Evolutionary conservation across 192 early-diverging fungal genomes (phyloP), one percentile per base, ranked within the genome.

Genomic region (Podila horticola): DNA sequence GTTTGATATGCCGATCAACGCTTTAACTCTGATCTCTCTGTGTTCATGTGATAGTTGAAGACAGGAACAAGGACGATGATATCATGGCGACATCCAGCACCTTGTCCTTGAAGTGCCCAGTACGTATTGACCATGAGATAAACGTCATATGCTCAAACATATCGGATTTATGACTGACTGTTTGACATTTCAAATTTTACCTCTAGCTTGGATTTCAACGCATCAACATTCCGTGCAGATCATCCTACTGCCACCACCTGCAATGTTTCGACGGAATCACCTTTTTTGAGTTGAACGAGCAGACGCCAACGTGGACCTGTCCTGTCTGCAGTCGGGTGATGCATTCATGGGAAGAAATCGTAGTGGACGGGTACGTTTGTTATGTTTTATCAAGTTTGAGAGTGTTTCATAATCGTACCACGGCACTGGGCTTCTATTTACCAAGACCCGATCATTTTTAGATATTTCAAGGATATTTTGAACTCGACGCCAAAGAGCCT

Each of bases 191-290:
- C 64, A 58, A 41, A 41, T 29, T 26, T 26, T 48, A 13, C 74
- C 8, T 45, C 2, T 45, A 90, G 86, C 79, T 90, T 33, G 88
- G 87, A 13, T 88, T 90, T 36, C 88, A 86, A 19, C 89, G 93
- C 10, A 95, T 96, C 48, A 82, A 63, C 0, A 74, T 84, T 22
- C 94, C 95, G 0, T 84, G 82, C 8, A 88, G 92, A 33, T 88
- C 92, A 1, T 77, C 63, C 17, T 72, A 81, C 11, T 96, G 95
- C 69, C 69, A 88, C 45, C 95, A 96, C 72, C 60, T 93, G n/a
- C 94, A 96, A 75, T 96, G 95, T 75, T 96, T 95, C 83, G 95
- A 96, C 65, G 87, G 84, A 17, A 87, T 84, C 8, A 91, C 88
- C 2, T 95, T 92, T 68, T 83, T 96, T 50, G 82, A 88, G 57